Percentiles rank a stretch among this genome's conserved stretches.
Evolutionary conservation across 345 rosid species (phyloP).

Genomic region (Laguncularia racemosa): DNA sequence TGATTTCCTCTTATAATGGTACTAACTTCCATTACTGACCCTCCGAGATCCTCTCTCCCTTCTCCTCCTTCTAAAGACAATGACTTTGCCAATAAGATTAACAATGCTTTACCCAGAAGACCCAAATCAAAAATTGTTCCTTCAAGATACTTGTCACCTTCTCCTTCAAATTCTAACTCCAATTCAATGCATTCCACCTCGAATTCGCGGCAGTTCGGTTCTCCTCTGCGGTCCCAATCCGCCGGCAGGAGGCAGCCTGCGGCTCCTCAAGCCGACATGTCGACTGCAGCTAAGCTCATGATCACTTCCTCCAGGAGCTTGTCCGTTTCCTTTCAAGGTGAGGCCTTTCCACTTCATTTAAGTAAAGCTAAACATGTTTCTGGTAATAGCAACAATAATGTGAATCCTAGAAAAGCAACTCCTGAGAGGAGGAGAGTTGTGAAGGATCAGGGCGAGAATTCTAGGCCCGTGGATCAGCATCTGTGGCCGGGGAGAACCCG

Average conservation of each 20-base stretch:
- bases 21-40: background rate
- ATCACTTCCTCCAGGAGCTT: slow-evolving; percentile 80
- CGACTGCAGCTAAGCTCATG: slow-evolving; percentile 60
- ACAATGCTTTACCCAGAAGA: slow-evolving; percentile 32
- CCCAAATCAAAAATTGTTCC: slow-evolving; percentile 77
- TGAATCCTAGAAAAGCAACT: slow-evolving; percentile 33
- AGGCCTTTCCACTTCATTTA: slow-evolving; percentile 75
- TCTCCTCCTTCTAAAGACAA: too few species aligned
- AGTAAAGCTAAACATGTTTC: slow-evolving; percentile 60
- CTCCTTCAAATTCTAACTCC: slow-evolving; percentile 34
- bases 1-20: too few species aligned
- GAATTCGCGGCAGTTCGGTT: slow-evolving; percentile 42
- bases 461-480: slow-evolving; percentile 51
- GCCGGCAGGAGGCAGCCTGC: slow-evolving; percentile 58
- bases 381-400: slow-evolving; percentile 15
- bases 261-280: slow-evolving; percentile 23
- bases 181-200: slow-evolving; percentile 27
- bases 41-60: background rate
- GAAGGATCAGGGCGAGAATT: slow-evolving; percentile 70
- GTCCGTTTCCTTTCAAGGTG: slow-evolving; percentile 95
- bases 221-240: slow-evolving; percentile 76
- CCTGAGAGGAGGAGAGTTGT: slow-evolving; percentile 58
- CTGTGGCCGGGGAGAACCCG: slow-evolving; percentile 77
- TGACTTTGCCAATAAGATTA: slow-evolving; percentile 21
- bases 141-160: slow-evolving; percentile 83